Percentiles rank a stretch among this genome's conserved stretches.
Evolutionary conservation across 208 protist species (phyloP).

Genomic region (Trichomonas gallinae): DNA sequence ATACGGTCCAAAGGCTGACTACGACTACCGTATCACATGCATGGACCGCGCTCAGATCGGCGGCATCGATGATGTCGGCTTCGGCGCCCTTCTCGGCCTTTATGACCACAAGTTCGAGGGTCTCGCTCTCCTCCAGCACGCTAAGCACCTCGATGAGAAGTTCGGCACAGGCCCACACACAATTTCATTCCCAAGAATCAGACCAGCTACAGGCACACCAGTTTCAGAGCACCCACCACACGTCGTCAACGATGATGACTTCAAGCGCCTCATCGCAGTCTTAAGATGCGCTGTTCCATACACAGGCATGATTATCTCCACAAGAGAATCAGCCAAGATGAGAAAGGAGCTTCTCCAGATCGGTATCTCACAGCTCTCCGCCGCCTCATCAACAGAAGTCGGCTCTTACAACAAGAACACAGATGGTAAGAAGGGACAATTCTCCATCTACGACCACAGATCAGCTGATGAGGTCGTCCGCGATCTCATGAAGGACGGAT

Average conservation of each 20-base stretch:
- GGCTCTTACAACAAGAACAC: slow-evolving; percentile 34
- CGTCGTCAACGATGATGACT: slow-evolving; percentile 42
- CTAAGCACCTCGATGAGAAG: slow-evolving; percentile 38
- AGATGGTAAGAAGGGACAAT: slow-evolving; percentile 38
- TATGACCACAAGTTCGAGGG: slow-evolving; percentile 45
- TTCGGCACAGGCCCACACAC: slow-evolving; percentile 45
- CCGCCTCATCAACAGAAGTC: slow-evolving; percentile 41
- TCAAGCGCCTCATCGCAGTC: slow-evolving; percentile 46
- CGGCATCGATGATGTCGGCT: slow-evolving; percentile 45
- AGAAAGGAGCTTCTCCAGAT: slow-evolving; percentile 37
- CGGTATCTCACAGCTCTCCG: slow-evolving; percentile 45
- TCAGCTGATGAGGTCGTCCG: slow-evolving; percentile 37
- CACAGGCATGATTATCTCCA: slow-evolving; percentile 50
- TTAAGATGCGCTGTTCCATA: slow-evolving; percentile 43
- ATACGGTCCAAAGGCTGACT: slow-evolving; percentile 44
- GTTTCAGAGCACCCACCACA: slow-evolving; percentile 32
- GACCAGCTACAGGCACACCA: slow-evolving; percentile 37
- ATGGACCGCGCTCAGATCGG: slow-evolving; percentile 43
- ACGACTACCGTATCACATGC: slow-evolving; percentile 38
- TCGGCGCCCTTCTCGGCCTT: slow-evolving; percentile 45
- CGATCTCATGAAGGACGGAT: slow-evolving; percentile 37
- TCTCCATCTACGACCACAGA: slow-evolving; percentile 37
- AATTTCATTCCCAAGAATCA: slow-evolving; percentile 43
- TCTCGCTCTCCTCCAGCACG: slow-evolving; percentile 43
- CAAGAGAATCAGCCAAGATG: slow-evolving; percentile 38